Base-by-base conservation (phyloP, 2,329 filamentous ascomycete genomes). In the Zymoseptoria tritici region DNA sequence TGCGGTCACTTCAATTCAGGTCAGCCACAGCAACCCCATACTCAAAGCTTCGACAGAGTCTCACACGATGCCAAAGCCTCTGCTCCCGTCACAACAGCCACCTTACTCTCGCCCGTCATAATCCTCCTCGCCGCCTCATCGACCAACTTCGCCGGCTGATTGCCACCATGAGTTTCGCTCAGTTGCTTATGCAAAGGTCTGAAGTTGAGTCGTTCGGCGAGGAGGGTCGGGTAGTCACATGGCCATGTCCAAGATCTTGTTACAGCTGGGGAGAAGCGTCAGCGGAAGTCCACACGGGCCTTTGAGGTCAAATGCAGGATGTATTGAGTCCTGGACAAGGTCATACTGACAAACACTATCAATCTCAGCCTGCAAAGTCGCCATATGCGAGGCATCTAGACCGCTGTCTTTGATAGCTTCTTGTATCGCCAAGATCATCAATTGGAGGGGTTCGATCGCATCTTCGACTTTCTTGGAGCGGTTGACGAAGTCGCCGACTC, bases 241-340 rank as follows among this genome's bases (percentile, higher is more conserved):
- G 81, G 80, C 85, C 85, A 87, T 0, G 85, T 86, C 85, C 85
- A 88, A 0, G 83, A 83, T 49, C 77, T 78, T 9, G 87, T 84
- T 3, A 86, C 79, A 51, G 69, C 80, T 76, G 36, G 36, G 16
- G 13, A n/a, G 13, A 46, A 7, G 13, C 13, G 36, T 46, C 36
- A 46, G 36, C 36, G 13, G 13, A 9, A 2, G 11, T 42, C 36
- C 31, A 36, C 13, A 24, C 22, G 3, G 22, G 22, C 13, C 13
- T 9, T 36, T 36, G 36, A 42, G 36, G 36, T 24, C 22, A 24
- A 24, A 4, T 4, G 22, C 22, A 24, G 22, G 22, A 24, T 22
- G 21, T 22, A 22, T 22, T 22, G 21, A 22, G 21, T 4, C 21
- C 4, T 22, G 21, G n/a, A n/a, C 22, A 5, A 6, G 3, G 1